Evolutionary conservation across 2,329 filamentous ascomycete genomes (phyloP).

Genomic region (Penicillium fuscoglaucum): DNA sequence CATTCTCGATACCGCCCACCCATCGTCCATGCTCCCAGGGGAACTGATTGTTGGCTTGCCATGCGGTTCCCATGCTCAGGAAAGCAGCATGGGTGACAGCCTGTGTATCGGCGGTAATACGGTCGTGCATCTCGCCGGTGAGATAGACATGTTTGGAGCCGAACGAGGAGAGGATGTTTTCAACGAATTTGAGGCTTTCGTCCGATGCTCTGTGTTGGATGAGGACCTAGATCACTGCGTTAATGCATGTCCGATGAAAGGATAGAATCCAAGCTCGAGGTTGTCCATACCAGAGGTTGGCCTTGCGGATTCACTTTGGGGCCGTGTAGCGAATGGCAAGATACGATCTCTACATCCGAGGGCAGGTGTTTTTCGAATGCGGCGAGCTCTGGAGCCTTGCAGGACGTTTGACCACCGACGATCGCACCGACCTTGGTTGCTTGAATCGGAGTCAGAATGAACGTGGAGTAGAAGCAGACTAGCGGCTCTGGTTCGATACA

Average conservation of each 20-base stretch:
- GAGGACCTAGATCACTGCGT: conserved; percentile 56
- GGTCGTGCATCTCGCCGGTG: conserved; percentile 83
- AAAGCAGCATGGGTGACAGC: conserved; percentile 98
- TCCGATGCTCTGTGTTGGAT: conserved; percentile 90
- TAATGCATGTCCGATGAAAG: conserved; percentile 11
- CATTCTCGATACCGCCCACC: conserved; percentile 95
- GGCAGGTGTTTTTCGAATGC: conserved; percentile 91
- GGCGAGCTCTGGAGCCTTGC: conserved; percentile 92
- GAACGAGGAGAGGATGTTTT: conserved; percentile 78
- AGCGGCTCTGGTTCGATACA: conserved; percentile 39
- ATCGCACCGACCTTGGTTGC: conserved; percentile 94
- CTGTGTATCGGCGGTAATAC: conserved; percentile 97
- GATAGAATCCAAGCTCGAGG: conserved; percentile 15
- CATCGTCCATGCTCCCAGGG: conserved; percentile 97
- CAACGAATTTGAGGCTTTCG: conserved; percentile 73
- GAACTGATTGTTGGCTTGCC: conserved; percentile 93
- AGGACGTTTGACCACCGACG: conserved; percentile 95
- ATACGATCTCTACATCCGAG: conserved; percentile 85
- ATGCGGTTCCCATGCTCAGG: conserved; percentile 94
- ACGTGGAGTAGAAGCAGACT: conserved; percentile 3
- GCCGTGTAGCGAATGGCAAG: conserved; percentile 94
- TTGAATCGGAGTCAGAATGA: conserved; percentile 45
- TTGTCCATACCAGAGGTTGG: conserved; percentile 72
- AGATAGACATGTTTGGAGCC: conserved; percentile 84
- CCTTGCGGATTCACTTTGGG: conserved; percentile 84